phyloP scores from a whole-genome alignment of 441 rosid genomes.

The Pelargonium fulgidum region DNA sequence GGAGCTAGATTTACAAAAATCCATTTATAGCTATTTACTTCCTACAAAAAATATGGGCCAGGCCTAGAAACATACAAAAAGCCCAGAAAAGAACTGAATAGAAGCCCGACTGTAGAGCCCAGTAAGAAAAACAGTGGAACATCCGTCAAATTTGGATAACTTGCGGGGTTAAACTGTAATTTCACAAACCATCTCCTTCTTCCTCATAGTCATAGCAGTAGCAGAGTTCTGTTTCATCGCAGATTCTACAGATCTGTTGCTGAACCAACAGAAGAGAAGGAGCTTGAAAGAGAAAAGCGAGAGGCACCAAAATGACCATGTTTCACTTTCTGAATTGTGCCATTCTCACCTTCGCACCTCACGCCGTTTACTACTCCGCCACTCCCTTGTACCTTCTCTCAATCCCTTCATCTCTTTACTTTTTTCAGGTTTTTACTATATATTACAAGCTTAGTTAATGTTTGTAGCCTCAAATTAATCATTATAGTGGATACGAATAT shows the following conservation, averaged over 20 bases:
- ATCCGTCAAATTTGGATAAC: no score
- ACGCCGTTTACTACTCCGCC: constrained; percentile 97
- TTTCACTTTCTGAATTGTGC: constrained; percentile 98
- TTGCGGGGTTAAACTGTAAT: no score
- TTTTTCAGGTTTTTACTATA: not conserved
- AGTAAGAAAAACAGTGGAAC: no score
- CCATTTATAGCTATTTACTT: no score
- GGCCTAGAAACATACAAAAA: no score
- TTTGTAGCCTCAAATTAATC: not conserved
- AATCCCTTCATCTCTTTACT: not conserved
- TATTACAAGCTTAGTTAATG: not conserved
- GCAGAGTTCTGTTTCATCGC: not conserved
- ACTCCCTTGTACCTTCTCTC: constrained; percentile 56
- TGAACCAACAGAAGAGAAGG: not conserved
- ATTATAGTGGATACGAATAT: not conserved
- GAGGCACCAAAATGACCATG: constrained; percentile 53
- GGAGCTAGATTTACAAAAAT: no score
- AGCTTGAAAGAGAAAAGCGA: constrained; percentile 9
- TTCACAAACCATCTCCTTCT: not conserved
- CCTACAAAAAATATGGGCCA: no score
- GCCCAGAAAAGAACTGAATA: no score
- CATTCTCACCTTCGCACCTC: constrained; percentile 92
- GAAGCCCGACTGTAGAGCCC: no score
- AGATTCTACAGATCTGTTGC: not conserved
- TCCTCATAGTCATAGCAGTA: not conserved